Conservation (phyloP, 1,139 yeast species). For the Pneumocystis wakefieldiae region DNA sequence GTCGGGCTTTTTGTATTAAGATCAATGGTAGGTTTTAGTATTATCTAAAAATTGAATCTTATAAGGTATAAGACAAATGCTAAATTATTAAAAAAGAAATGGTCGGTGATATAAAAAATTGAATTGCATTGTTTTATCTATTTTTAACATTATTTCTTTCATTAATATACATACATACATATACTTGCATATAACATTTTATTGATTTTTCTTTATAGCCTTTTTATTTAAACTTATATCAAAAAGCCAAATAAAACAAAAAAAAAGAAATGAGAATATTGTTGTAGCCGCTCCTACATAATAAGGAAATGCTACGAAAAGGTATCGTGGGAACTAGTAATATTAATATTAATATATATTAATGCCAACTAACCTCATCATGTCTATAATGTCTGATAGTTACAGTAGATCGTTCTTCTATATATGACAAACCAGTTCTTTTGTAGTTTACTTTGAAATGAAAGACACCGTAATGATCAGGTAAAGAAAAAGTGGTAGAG, state of each 20-base stretch:
- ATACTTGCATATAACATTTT: neutral
- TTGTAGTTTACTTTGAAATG: conserved; percentile 69
- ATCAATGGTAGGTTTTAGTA: conserved; percentile 36
- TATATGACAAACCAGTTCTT: conserved; percentile 60
- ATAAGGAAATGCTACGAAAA: conserved; percentile 75
- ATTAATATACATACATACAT: neutral
- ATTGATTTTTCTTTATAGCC: neutral
- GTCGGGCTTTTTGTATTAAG: conserved; percentile 34
- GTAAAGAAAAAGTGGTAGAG: conserved; percentile 48
- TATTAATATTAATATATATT: neutral
- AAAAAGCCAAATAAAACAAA: conserved; percentile 49
- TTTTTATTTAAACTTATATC: neutral
- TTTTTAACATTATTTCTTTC: neutral
- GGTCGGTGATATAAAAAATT: neutral
- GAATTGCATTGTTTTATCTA: neutral
- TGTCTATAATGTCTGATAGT: conserved; percentile 90
- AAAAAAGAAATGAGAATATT: conserved; percentile 57
- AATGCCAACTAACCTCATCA: conserved; percentile 38
- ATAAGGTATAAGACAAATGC: neutral
- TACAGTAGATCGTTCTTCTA: conserved; percentile 52
- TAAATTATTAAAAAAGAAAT: neutral
- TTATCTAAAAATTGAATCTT: conserved; percentile 23
- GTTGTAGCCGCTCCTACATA: conserved; percentile 57
- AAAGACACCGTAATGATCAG: conserved; percentile 95
- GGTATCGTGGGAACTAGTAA: conserved; percentile 50